A percentile compares a stretch with the other conserved stretches of the same genome.
Evolutionary conservation across 2,329 filamentous ascomycete species (phyloP).

Genomic region (Ceratocystis alfenasii): DNA sequence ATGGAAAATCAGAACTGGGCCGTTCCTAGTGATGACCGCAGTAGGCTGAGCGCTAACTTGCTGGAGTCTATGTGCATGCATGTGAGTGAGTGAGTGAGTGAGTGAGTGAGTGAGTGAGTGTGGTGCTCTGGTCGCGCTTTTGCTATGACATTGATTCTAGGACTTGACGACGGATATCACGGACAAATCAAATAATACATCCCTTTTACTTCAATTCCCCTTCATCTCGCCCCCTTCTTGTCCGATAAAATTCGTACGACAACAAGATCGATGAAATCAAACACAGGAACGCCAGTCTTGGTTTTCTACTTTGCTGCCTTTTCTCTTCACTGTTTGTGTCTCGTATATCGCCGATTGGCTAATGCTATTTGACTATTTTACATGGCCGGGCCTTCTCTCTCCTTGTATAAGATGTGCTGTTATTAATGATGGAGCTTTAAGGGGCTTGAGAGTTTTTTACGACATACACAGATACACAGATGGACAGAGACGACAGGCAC

Average conservation of each 20-base stretch:
- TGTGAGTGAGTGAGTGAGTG: background rate
- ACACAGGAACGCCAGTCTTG: background rate
- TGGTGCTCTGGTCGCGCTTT: background rate
- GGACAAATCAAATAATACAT: no score
- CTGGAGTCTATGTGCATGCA: no score
- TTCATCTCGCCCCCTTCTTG: background rate
- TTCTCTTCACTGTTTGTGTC: background rate
- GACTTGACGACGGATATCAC: no score
- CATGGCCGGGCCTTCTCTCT: background rate
- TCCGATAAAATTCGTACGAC: background rate
- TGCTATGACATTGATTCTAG: no score
- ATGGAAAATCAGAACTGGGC: no score
- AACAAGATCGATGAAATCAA: background rate
- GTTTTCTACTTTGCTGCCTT: background rate
- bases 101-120: background rate
- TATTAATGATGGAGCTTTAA: no score
- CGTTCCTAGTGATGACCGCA: no score
- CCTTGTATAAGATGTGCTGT: background rate
- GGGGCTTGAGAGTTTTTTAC: no score
- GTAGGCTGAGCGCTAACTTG: no score
- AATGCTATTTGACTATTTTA: background rate
- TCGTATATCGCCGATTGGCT: background rate
- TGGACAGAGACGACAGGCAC: no score
- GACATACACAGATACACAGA: no score
- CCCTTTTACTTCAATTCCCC: background rate